phyloP scores from a whole-genome alignment of 352 stramenopile genomes.

The Globisporangium spiculum region DNA sequence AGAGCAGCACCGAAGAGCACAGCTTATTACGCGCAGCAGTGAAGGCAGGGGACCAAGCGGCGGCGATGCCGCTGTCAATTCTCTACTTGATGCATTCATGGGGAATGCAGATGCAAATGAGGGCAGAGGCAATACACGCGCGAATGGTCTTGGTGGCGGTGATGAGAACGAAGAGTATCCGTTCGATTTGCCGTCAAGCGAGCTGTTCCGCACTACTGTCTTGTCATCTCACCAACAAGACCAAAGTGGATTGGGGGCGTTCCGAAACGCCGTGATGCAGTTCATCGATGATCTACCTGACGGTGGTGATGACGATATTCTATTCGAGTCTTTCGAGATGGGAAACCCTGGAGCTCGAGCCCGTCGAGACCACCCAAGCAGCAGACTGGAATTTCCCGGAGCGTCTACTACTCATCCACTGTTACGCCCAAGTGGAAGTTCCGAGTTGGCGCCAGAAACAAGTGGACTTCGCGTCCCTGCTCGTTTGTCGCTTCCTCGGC shows the following conservation, averaged over 20 bases:
- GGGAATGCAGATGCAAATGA: conserved; percentile 6
- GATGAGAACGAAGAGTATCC: conserved; percentile 14
- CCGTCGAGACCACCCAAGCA: conserved; percentile 33
- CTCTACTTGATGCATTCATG: conserved; percentile 18
- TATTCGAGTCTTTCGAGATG: conserved; percentile 58
- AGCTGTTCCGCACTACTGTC: conserved; percentile 14
- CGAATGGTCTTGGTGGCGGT: not conserved
- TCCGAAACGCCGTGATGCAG: conserved; percentile 31
- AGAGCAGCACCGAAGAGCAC: conserved; percentile 47
- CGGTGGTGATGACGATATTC: conserved; percentile 46
- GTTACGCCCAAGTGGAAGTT: conserved; percentile 26
- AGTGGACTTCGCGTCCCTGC: conserved; percentile 30
- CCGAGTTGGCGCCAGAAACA: conserved; percentile 11
- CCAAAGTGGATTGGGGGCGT: conserved; percentile 2
- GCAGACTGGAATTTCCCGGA: conserved; percentile 9
- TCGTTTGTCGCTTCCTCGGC: conserved; percentile 50
- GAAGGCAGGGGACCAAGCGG: not conserved
- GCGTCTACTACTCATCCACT: conserved; percentile 33
- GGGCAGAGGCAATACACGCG: not conserved
- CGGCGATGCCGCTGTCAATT: conserved; percentile 4
- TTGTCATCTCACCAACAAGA: conserved; percentile 13
- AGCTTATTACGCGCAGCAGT: conserved; percentile 24
- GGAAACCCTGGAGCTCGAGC: conserved; percentile 29
- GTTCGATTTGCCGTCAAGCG: conserved; percentile 18
- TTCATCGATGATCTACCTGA: conserved; percentile 63